Base-by-base conservation (phyloP, 116 monocot species). In the Iris pallida region DNA sequence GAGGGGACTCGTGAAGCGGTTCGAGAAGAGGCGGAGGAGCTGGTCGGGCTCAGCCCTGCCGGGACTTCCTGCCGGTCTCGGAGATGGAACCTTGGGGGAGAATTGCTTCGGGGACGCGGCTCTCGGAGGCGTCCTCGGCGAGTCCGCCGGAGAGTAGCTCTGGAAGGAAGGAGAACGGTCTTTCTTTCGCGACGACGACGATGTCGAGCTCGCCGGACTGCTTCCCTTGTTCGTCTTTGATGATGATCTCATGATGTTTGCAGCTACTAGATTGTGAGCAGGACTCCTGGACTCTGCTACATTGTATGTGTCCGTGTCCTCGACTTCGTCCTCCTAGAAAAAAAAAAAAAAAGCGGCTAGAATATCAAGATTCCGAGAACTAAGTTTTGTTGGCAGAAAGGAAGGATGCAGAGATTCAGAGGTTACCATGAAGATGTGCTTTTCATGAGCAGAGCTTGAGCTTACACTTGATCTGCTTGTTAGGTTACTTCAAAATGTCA, bases 351-450 rank as follows among this genome's bases (percentile, higher is more conserved):
- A 51, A 51, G 49, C 8, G 55, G 18, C 15, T 46, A 10, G 55
- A 53, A 0, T 57, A 20, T 65, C 49, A 69, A 47, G 45, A 57
- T 63, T 55, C 30, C 61, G 14, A 13, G 4, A 42, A 41, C 15
- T 51, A 70, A 41, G 14, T 66, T 54, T 14, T 61, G 48, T 45
- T 19, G 1, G n/a, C 1, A 45, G 8, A 71, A 42, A 63, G 16
- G 47, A 42, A 63, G 16, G 47, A 45, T 48, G 3, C 30, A 30
- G 30, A 30, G 30, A 30, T 30, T 30, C 2, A 30, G 19, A n/a
- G 42, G 52, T 69, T 82, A 82, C 82, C 64, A 67, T 55, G 46
- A 64, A 45, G 20, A 60, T 44, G 14, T 20, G 59, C 18, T 56
- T 61, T 19, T 59, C 63, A 19, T 48, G 55, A 47, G 53, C 54